Evolutionary conservation across 371 early-diverging fungal genomes (phyloP), one percentile per base, ranked within the genome.

Genomic region (Mucor irregularis): DNA sequence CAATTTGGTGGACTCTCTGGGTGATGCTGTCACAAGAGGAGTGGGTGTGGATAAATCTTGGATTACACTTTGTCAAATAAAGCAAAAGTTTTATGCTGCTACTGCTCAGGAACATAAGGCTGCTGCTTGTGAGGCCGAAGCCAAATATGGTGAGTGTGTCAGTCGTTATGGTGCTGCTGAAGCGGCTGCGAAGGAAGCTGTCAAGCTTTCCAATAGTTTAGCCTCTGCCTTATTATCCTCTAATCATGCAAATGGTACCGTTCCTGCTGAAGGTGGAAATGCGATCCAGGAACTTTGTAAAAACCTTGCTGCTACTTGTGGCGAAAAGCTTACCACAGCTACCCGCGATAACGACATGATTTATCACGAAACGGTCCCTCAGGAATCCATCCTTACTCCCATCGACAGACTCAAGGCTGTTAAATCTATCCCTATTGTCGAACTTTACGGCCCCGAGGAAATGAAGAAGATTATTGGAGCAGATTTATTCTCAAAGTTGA

Each of bases 341-440:
- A 75, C 77, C 14, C 88, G 88, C 35, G 98, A 98, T 76, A 98
- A 98, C 59, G 98, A 98, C 61, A 73, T 97, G 71, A 88, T 98
- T 38, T 98, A 98, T 68, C 92, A 95, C 73, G 95, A 91, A 35
- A 57, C 83, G 0, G 93, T 94, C 0, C 97, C 96, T 5, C 84
- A 83, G 57, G 84, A 80, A 47, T 88, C 88, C 38, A 81, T 90
- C 3, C 69, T 98, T 11, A 76, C 89, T 0, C 83, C 92, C 3
- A 80, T 96, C 5, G 95, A 95, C 31, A 92, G 93, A 53, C 53
- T 91, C 22, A 83, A 84, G 43, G 87, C 87, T 0, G 92, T 89
- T 52, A 91, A 90, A 60, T 63, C 86, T 0, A 80, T 88, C 16
- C 86, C 91, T 3, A 90, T 95, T 60, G 76, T 85, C 11, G 93